phyloP scores from a whole-genome alignment of 2,329 filamentous ascomycete species.

The Phaeophleospora eucalypticola region DNA sequence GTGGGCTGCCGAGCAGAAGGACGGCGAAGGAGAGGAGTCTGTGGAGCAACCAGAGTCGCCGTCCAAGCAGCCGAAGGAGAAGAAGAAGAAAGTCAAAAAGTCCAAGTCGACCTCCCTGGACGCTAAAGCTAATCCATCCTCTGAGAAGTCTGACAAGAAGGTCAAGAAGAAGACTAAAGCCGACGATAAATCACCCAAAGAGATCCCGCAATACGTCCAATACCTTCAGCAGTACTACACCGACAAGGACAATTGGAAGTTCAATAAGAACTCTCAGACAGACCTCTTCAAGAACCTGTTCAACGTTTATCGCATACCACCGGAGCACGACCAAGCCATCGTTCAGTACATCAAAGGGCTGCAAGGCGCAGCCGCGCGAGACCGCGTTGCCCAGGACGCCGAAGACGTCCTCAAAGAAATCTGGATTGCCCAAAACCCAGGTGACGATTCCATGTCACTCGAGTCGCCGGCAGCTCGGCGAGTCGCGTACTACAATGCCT shows the following conservation, averaged over 20 bases:
- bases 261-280: conserved; percentile 90
- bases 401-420: conserved; percentile 57
- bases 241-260: conserved; percentile 75
- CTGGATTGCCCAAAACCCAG: conserved; percentile 42
- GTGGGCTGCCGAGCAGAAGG: conserved; percentile 36
- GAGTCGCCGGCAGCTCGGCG: conserved; percentile 34
- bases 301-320: conserved; percentile 65
- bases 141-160: conserved; percentile 12
- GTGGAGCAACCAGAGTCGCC: conserved; percentile 19
- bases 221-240: conserved; percentile 76
- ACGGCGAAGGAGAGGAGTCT: conserved; percentile 19
- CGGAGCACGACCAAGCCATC: conserved; percentile 64
- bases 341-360: conserved; percentile 74
- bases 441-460: conserved; percentile 40
- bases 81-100: conserved; percentile 33
- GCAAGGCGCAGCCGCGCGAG: conserved; percentile 65
- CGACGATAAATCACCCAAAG: conserved; percentile 1
- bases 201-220: conserved; percentile 58
- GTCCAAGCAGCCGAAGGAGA: conserved; percentile 17
- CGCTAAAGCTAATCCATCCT: conserved; percentile 1
- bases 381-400: conserved; percentile 64
- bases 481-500: conserved; percentile 35
- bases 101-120: conserved; percentile 22
- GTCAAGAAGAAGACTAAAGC: conserved; percentile 6
- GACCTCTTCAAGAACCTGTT: conserved; percentile 80